A percentile compares a stretch with the other conserved stretches of the same genome.
These are phyloP conservation scores for Cafeteria roenbergensis DNA, from an alignment of 108 stramenopile species.

Conservation along the genomic window DNA sequence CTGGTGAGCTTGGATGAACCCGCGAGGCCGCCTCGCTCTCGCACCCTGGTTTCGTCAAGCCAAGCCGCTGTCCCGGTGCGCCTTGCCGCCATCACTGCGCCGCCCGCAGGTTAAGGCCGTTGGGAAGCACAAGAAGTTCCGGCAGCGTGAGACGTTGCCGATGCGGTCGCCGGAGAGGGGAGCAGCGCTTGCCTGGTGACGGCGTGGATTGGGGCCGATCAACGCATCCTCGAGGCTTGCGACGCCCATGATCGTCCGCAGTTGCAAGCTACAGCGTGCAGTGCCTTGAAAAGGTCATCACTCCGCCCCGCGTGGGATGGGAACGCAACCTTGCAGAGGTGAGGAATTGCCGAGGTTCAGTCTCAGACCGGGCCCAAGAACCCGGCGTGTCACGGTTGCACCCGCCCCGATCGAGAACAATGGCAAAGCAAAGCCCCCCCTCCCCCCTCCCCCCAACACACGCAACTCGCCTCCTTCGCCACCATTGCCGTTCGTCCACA, in stretches of 20 bases:
- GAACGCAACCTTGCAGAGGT: not conserved
- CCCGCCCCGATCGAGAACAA: too few species aligned
- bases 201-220: too few species aligned
- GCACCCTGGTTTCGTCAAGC: not conserved
- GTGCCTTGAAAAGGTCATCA: constrained; percentile 1
- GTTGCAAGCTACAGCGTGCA: constrained; percentile 3
- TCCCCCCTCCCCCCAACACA: not conserved
- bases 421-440: not conserved
- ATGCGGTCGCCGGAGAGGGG: too few species aligned
- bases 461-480: not conserved
- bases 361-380: too few species aligned
- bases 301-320: constrained; percentile 2
- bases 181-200: too few species aligned
- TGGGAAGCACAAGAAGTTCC: not conserved
- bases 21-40: not conserved
- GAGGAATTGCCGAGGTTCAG: too few species aligned
- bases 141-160: too few species aligned
- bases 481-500: not conserved
- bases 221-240: too few species aligned
- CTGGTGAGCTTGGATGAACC: not conserved
- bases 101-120: not conserved
- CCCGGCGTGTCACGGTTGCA: too few species aligned
- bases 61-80: not conserved
- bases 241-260: too few species aligned
- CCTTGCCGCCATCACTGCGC: not conserved